phyloP scores from a whole-genome alignment of 1,139 yeast species.

The Geotrichum phurueaensis region DNA sequence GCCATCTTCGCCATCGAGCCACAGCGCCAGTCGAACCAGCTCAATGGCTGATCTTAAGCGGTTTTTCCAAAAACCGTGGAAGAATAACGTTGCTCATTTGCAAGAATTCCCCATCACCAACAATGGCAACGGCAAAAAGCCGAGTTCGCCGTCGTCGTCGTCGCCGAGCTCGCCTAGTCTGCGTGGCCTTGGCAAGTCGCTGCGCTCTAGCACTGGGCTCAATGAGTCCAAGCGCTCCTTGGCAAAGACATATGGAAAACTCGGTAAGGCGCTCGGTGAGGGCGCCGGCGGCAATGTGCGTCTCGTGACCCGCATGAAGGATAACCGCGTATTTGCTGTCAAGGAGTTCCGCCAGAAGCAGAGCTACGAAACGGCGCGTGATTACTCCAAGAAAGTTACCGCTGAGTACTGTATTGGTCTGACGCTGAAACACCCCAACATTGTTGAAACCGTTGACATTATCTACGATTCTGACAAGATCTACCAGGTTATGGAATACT shows the following conservation, averaged over 20 bases:
- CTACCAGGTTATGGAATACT: constrained; percentile 90
- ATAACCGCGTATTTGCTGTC: constrained; percentile 77
- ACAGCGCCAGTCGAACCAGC: neutral
- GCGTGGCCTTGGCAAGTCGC: neutral
- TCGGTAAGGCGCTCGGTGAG: constrained; percentile 85
- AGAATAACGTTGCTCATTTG: constrained; percentile 17
- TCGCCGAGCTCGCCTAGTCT: constrained; percentile 11
- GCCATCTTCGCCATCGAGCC: neutral
- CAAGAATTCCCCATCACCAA: constrained; percentile 6
- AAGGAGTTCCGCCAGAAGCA: constrained; percentile 82
- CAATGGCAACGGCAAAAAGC: neutral
- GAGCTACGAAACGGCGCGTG: constrained; percentile 71
- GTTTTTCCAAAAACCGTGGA: constrained; percentile 33
- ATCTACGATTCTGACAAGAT: constrained; percentile 84
- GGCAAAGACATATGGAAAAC: constrained; percentile 70
- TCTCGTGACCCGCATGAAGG: constrained; percentile 61
- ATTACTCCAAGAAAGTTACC: constrained; percentile 87
- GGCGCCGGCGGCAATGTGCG: constrained; percentile 96
- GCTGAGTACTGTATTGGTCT: constrained; percentile 95
- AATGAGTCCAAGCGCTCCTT: constrained; percentile 40
- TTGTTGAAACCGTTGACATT: constrained; percentile 85
- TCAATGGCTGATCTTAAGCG: constrained; percentile 33
- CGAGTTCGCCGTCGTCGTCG: constrained; percentile 3
- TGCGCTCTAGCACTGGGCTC: constrained; percentile 3
- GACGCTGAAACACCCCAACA: constrained; percentile 83